A percentile compares a stretch with the other conserved stretches of the same genome.
These are phyloP conservation scores for Nannochloropsis granulata DNA, from an alignment of 108 stramenopile species.

Conservation along the genomic window DNA sequence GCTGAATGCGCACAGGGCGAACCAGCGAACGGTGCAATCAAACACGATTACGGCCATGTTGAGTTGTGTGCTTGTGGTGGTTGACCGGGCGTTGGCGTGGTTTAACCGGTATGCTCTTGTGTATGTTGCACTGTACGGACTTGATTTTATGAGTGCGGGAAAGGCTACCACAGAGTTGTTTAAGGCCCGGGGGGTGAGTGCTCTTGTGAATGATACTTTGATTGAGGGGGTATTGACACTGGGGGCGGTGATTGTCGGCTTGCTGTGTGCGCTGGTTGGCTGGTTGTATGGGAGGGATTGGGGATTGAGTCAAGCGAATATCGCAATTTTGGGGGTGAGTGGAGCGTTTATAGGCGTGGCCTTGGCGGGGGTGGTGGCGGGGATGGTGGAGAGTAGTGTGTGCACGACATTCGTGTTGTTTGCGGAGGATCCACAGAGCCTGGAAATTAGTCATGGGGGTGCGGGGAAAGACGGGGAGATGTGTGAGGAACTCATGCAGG, in stretches of 20 bases:
- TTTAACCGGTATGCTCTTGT: constrained; percentile 71
- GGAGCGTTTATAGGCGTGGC: not conserved
- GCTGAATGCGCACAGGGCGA: constrained; percentile 39
- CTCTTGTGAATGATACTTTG: constrained; percentile 8
- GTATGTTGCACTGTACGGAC: constrained; percentile 67
- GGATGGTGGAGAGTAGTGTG: not conserved
- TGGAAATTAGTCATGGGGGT: not conserved
- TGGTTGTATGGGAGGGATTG: not conserved
- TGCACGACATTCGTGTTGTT: not conserved
- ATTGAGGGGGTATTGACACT: constrained; percentile 9
- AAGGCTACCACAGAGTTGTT: constrained; percentile 57
- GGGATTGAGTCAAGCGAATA: not conserved
- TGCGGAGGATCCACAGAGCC: not conserved
- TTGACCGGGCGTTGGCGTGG: constrained; percentile 21
- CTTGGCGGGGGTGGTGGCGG: not conserved
- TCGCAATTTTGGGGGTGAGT: not conserved
- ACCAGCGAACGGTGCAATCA: constrained; percentile 38
- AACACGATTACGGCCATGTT: constrained; percentile 55
- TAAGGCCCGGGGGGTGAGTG: constrained; percentile 49
- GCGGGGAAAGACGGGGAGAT: not conserved
- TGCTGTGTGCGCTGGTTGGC: not conserved
- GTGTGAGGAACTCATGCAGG: not conserved
- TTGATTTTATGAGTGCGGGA: constrained; percentile 55
- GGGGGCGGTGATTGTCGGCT: not conserved
- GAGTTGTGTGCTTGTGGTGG: constrained; percentile 39